These are phyloP conservation scores for Pseudocercospora musae DNA, from an alignment of 2,329 filamentous ascomycete genomes.

Conservation along the genomic window DNA sequence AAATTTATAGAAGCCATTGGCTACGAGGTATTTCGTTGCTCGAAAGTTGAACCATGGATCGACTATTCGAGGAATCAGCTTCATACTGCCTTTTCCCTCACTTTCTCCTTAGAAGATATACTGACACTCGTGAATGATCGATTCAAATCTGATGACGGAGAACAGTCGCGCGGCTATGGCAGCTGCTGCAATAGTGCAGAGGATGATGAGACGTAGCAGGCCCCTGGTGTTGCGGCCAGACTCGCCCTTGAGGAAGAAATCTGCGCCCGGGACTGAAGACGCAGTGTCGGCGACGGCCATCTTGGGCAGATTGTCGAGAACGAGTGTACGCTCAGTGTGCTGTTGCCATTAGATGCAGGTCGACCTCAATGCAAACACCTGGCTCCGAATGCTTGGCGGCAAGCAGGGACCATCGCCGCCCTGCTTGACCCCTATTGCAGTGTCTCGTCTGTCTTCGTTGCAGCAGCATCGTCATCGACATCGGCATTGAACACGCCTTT, in stretches of 20 bases:
- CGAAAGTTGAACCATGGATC: slow-evolving; percentile 99
- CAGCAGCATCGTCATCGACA: background rate
- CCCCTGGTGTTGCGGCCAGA: slow-evolving; percentile 78
- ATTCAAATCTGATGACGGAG: slow-evolving; percentile 98
- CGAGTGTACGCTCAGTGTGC: background rate
- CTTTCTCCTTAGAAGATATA: slow-evolving; percentile 32
- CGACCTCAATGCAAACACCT: background rate
- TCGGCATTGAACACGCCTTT: background rate
- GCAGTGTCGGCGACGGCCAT: slow-evolving; percentile 22
- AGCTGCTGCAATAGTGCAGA: slow-evolving; percentile 84
- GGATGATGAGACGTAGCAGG: slow-evolving; percentile 83
- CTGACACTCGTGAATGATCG: slow-evolving; percentile 99
- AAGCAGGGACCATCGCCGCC: background rate
- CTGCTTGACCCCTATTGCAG: background rate
- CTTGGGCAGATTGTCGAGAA: slow-evolving; percentile 1
- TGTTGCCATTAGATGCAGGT: background rate
- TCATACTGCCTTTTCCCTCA: background rate
- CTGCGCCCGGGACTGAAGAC: slow-evolving; percentile 20
- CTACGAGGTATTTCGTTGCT: slow-evolving; percentile 94
- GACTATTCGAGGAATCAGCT: slow-evolving; percentile 55
- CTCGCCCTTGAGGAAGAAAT: slow-evolving; percentile 68
- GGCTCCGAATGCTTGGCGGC: background rate
- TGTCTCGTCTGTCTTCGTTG: background rate
- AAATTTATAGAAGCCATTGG: slow-evolving; percentile 97
- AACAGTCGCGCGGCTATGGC: slow-evolving; percentile 92